Conservation (phyloP, 352 stramenopile genomes). For the Pilasporangium apinafurcum region DNA sequence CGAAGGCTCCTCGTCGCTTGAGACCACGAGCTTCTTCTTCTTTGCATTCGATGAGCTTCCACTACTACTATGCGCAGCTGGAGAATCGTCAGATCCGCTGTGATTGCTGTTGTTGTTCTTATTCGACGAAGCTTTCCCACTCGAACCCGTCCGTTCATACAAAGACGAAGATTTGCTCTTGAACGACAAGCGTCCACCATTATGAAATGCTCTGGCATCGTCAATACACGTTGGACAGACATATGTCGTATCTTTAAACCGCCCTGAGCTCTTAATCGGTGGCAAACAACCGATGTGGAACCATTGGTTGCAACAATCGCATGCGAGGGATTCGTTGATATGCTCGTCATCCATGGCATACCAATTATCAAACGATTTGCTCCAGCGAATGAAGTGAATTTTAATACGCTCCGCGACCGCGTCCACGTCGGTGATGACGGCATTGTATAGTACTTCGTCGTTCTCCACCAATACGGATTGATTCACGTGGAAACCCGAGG, state of each 20-base stretch:
- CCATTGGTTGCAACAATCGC: slow-evolving; percentile 85
- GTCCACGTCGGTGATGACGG: slow-evolving; percentile 80
- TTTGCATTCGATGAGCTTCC: slow-evolving; percentile 21
- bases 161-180: slow-evolving; percentile 25
- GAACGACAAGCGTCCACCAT: slow-evolving; percentile 36
- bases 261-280: slow-evolving; percentile 76
- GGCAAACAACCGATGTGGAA: slow-evolving; percentile 84
- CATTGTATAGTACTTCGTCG: slow-evolving; percentile 84
- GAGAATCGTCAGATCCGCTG: slow-evolving; percentile 11
- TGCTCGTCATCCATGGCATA: slow-evolving; percentile 87
- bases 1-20: slow-evolving; percentile 22
- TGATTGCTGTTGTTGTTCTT: slow-evolving; percentile 8
- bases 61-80: no score
- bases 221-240: slow-evolving; percentile 78
- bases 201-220: slow-evolving; percentile 67
- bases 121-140: neutral
- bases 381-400: slow-evolving; percentile 85
- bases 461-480: slow-evolving; percentile 83
- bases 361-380: slow-evolving; percentile 86
- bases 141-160: no score
- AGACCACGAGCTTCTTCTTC: slow-evolving; percentile 18
- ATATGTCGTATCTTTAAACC: slow-evolving; percentile 84
- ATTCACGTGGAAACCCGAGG: slow-evolving; percentile 65
- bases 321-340: slow-evolving; percentile 86
- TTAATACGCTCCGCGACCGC: slow-evolving; percentile 64